Evolutionary conservation across 192 early-diverging fungal genomes (phyloP), one percentile per base, ranked within the genome.

Genomic region (Podila epigama): DNA sequence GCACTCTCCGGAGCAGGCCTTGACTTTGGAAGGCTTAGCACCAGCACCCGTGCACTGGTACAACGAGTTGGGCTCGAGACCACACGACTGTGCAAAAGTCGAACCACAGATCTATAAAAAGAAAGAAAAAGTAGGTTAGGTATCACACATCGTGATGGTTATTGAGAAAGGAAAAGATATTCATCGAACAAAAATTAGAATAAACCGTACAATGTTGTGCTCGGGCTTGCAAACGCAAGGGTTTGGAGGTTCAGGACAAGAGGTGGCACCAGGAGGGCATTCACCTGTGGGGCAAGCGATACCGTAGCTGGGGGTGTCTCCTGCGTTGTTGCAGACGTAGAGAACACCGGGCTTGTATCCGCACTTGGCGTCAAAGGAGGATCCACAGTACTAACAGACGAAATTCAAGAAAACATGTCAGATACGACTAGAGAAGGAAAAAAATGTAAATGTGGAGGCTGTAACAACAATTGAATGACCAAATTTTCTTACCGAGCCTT

Each of bases 31-130:
- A n/a, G 61, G 61, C 32, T 50, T 63, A 34, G 5, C 12, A 36
- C 61, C 51, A 10, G 51, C 31, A 3, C 36, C 35, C n/a, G n/a
- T 7, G 7, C 61, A 63, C 3, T 51, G 16, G 50, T 39, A 63
- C 22, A 63, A 52, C 4, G 35, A 9, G 4, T 13, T 15, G 2
- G 48, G 32, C 25, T 52, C 61, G 20, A 39, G 20, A 7, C 22
- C 25, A 27, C 61, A 63, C 15, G 2, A 18, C 8, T 31, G 1
- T 16, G 34, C 29, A 39, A 63, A 61, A 5, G 59, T 42, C 0
- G 59, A 31, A 16, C 59, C 59, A 11, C 59, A 61, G 9, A 61
- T 48, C 44, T 40, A n/a, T n/a, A n/a, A n/a, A n/a, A n/a, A n/a
- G n/a, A n/a, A n/a, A n/a, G n/a, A n/a, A n/a, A n/a, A n/a, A n/a